A percentile compares a stretch with the other conserved stretches of the same genome.
phyloP scores from a whole-genome alignment of 805 yeast species.

The Suhomyces tanzawaensis region DNA sequence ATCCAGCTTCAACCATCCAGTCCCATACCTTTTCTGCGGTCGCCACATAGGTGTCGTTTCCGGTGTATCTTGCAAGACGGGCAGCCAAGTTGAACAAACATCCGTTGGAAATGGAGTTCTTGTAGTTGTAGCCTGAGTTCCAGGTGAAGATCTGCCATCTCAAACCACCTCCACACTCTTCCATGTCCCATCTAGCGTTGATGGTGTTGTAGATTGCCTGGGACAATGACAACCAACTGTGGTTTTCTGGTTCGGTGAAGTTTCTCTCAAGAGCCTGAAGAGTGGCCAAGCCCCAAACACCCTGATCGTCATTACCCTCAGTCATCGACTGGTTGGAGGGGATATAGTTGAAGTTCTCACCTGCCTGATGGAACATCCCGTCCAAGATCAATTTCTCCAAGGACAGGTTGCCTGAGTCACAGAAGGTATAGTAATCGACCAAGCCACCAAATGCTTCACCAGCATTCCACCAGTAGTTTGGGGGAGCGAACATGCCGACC shows the following conservation, averaged over 20 bases:
- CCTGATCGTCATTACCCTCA: slow-evolving; percentile 53
- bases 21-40: slow-evolving; percentile 76
- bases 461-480: slow-evolving; percentile 55
- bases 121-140: slow-evolving; percentile 93
- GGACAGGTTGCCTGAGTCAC: slow-evolving; percentile 33
- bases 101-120: slow-evolving; percentile 89
- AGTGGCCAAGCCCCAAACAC: slow-evolving; percentile 50
- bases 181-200: slow-evolving; percentile 82
- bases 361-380: slow-evolving; percentile 45
- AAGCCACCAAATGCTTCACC: slow-evolving; percentile 52
- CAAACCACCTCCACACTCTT: slow-evolving; percentile 79
- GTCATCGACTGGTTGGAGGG: slow-evolving; percentile 47
- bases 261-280: slow-evolving; percentile 48
- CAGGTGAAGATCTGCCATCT: slow-evolving; percentile 96
- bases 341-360: slow-evolving; percentile 39
- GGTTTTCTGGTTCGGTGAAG: slow-evolving; percentile 51
- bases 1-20: slow-evolving; percentile 59
- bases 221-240: slow-evolving; percentile 79
- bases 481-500: slow-evolving; percentile 44
- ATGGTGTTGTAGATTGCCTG: slow-evolving; percentile 91
- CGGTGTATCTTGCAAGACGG: slow-evolving; percentile 78
- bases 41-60: slow-evolving; percentile 67
- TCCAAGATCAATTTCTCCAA: slow-evolving; percentile 28
- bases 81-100: slow-evolving; percentile 86
- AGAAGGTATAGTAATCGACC: slow-evolving; percentile 38